Conservation (phyloP, 257 asterid genomes). For the Solanum etuberosum region DNA sequence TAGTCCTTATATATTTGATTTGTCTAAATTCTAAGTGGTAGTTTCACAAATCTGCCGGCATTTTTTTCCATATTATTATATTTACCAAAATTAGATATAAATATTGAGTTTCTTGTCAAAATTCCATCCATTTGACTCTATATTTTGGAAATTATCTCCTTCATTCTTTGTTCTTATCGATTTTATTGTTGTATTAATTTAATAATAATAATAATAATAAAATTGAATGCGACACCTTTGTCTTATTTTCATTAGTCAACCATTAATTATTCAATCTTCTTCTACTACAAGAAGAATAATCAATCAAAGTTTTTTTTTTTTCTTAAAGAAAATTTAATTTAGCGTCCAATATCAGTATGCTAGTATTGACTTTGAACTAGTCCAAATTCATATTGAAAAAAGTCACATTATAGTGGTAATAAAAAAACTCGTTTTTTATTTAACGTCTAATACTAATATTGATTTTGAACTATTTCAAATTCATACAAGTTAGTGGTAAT, state of each 20-base stretch:
- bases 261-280: not conserved
- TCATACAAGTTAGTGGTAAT: not conserved
- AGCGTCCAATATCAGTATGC: not conserved
- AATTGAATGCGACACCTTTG: not conserved
- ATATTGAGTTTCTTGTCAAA: not conserved
- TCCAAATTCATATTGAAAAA: too few relatives aligned
- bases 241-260: not conserved
- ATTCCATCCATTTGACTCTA: not conserved
- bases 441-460: fast-evolving
- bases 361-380: not conserved
- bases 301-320: not conserved
- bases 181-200: not conserved
- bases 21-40: not conserved
- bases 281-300: not conserved
- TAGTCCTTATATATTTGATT: not conserved
- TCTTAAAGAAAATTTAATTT: not conserved
- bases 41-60: slow-evolving; percentile 11
- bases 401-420: not conserved
- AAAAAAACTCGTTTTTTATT: not conserved
- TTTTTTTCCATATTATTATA: not conserved
- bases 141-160: not conserved
- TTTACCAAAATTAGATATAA: not conserved
- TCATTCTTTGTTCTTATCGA: not conserved
- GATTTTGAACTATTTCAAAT: not conserved
- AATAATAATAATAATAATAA: not conserved